Percentiles rank a stretch among this genome's conserved stretches.
Conservation (phyloP, 2,329 filamentous ascomycete genomes). For the Monosporascus sp. region DNA sequence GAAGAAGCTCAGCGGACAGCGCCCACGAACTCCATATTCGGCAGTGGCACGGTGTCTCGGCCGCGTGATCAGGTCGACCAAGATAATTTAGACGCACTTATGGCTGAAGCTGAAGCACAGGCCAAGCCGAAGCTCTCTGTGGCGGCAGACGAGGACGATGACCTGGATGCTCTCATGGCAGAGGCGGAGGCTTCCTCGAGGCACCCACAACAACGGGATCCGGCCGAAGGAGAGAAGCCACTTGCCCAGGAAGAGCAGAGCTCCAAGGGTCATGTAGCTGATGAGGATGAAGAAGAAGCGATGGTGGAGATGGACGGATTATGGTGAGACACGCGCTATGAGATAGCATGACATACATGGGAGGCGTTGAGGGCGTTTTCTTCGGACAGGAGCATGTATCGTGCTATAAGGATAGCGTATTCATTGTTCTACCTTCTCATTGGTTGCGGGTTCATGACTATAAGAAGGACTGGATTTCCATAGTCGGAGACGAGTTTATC, state of each 20-base stretch:
- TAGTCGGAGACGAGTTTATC: too few species aligned
- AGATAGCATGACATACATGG: conserved; percentile 2
- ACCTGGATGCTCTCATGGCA: neutral
- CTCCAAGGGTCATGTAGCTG: conserved; percentile 7
- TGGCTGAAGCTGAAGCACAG: conserved; percentile 26
- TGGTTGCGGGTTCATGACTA: too few species aligned
- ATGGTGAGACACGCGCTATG: conserved; percentile 33
- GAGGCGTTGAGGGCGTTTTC: conserved; percentile 1
- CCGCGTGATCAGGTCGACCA: conserved; percentile 22
- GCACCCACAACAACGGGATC: neutral
- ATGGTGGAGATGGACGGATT: conserved; percentile 60
- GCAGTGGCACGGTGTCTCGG: conserved; percentile 8
- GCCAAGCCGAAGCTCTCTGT: conserved; percentile 4
- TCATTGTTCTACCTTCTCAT: too few species aligned
- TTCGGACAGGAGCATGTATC: neutral
- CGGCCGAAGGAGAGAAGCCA: neutral
- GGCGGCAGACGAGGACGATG: conserved; percentile 6
- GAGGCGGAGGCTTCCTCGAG: conserved; percentile 11
- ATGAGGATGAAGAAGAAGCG: conserved; percentile 60
- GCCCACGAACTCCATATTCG: conserved; percentile 11
- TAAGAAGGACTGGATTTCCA: too few species aligned
- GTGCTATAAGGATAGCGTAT: neutral
- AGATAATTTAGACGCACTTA: conserved; percentile 31
- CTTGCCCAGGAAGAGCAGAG: neutral
- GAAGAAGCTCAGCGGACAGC: conserved; percentile 29